phyloP scores from a whole-genome alignment of 2,329 filamentous ascomycete species.

The Fusarium drepaniforme region DNA sequence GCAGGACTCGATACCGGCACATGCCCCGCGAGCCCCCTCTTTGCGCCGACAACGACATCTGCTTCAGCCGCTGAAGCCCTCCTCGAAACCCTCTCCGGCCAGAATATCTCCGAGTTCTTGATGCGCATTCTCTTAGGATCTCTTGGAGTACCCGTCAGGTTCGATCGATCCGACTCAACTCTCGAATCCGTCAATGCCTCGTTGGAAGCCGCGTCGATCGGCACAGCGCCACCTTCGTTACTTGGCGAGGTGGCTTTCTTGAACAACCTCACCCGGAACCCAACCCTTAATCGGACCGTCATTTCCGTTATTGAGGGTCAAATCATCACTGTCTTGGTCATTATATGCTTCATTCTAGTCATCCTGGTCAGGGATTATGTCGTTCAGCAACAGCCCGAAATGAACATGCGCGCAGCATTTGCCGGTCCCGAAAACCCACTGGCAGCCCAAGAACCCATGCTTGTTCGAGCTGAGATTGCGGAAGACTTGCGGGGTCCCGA shows the following conservation, averaged over 20 bases:
- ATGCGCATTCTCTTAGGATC: slow-evolving; percentile 47
- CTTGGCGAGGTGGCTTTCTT: slow-evolving; percentile 70
- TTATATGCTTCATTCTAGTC: slow-evolving; percentile 95
- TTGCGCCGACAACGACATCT: slow-evolving; percentile 49
- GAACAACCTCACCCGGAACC: slow-evolving; percentile 74
- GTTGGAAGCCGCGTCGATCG: slow-evolving; percentile 14
- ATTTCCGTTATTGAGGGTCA: slow-evolving; percentile 92
- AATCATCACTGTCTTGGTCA: slow-evolving; percentile 90
- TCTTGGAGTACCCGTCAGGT: slow-evolving; percentile 43
- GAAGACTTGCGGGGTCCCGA: slow-evolving; percentile 38
- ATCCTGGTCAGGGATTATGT: slow-evolving; percentile 98
- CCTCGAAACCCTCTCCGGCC: slow-evolving; percentile 45
- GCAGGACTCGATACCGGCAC: slow-evolving; percentile 45
- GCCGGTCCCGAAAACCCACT: slow-evolving; percentile 57
- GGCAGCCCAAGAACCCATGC: slow-evolving; percentile 39
- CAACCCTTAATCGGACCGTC: slow-evolving; percentile 80
- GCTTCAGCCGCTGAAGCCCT: slow-evolving; percentile 47
- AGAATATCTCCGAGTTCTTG: slow-evolving; percentile 50
- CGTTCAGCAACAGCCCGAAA: slow-evolving; percentile 94
- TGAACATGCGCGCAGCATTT: slow-evolving; percentile 81
- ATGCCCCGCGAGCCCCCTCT: slow-evolving; percentile 52
- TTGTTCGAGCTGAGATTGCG: slow-evolving; percentile 39
- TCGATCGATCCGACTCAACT: slow-evolving; percentile 33
- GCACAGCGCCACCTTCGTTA: slow-evolving; percentile 49
- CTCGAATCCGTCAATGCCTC: slow-evolving; percentile 30